phyloP scores from a whole-genome alignment of 140 eudicot genomes.

The Anethum foeniculum region DNA sequence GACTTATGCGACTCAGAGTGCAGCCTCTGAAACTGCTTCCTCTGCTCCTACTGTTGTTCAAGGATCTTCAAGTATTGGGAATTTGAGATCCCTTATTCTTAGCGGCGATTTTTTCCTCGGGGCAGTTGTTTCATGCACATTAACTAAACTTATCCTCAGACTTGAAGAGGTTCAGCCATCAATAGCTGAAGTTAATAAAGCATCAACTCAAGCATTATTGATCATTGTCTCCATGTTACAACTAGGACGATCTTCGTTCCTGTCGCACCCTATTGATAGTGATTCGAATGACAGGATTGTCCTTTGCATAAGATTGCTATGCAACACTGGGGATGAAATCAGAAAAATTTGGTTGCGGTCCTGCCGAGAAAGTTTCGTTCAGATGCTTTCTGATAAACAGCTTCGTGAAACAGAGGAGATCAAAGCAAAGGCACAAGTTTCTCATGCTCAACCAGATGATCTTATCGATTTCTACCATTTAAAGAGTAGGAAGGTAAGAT shows the following conservation, averaged over 20 bases:
- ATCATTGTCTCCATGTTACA: slow-evolving; percentile 55
- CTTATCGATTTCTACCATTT: slow-evolving; percentile 69
- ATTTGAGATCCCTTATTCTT: slow-evolving; percentile 56
- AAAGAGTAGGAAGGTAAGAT: slow-evolving; percentile 54
- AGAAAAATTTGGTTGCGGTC: slow-evolving; percentile 57
- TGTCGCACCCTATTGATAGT: slow-evolving; percentile 69
- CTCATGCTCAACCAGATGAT: slow-evolving; percentile 73
- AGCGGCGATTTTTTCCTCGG: slow-evolving; percentile 66
- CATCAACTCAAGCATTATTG: slow-evolving; percentile 39
- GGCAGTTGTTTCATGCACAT: slow-evolving; percentile 61
- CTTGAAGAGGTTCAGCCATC: slow-evolving; percentile 56
- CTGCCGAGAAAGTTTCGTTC: slow-evolving; percentile 60
- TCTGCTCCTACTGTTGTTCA: slow-evolving; percentile 44
- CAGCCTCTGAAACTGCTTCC: slow-evolving; percentile 50
- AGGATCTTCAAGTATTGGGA: slow-evolving; percentile 40
- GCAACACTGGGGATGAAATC: slow-evolving; percentile 35
- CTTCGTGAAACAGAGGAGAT: slow-evolving; percentile 51
- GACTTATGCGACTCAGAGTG: slow-evolving; percentile 63
- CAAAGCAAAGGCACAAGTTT: slow-evolving; percentile 58
- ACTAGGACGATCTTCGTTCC: slow-evolving; percentile 64
- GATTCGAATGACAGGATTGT: slow-evolving; percentile 59
- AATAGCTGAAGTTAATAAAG: slow-evolving; percentile 48
- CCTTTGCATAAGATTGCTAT: slow-evolving; percentile 49
- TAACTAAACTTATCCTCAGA: slow-evolving; percentile 56
- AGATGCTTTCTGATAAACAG: slow-evolving; percentile 73